Base-by-base conservation (phyloP, 2,329 filamentous ascomycete species). In the Aspergillus calidoustus region DNA sequence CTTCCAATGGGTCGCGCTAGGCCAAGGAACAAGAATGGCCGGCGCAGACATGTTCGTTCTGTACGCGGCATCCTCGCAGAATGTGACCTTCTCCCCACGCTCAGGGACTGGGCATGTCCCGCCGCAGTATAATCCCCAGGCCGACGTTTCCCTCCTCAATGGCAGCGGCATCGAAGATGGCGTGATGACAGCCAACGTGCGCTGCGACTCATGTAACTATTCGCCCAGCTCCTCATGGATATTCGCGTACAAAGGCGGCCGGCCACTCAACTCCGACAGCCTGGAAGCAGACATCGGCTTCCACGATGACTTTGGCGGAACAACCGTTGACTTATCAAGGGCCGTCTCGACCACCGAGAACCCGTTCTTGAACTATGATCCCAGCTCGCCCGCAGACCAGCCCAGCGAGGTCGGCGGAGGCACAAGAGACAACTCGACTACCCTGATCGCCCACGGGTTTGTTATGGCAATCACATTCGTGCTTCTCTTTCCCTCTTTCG, bases 31-130 rank as follows among this genome's bases (percentile, higher is more conserved):
- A 0, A 62, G 65, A 47, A 90, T 90, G 87, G 46, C 71, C 15
- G 83, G 81, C 34, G 73, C 87, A 54, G 83, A 87, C 71, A 87
- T 89, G 60, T 89, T 90, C 70, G 65, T 90, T 69, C 79, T 89
- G 66, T 90, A 90, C 72, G 76, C 84, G 65, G 2, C 54, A 28
- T 52, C 68, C 5, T 54, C 57, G 9, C 83, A 83, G 63, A 89
- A 89, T 69, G 80, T 89, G 25, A 90, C 87, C 1, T 71, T 89
- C 57, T 89, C 86, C 64, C 81, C 86, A 1, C 83, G 88, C 23
- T 68, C 72, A 3, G 85, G 82, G 31, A 75, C 68, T 0, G 80
- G 80, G 7, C 79, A 89, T 65, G 64, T 72, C 41, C 74, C 79
- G 76, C 88, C 88, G 0, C 51, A 74, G 28, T 82, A 84, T 72